These are phyloP conservation scores for Kwoniella botswanensis DNA, from an alignment of 768 basidiomycete genomes.

Conservation along the genomic window DNA sequence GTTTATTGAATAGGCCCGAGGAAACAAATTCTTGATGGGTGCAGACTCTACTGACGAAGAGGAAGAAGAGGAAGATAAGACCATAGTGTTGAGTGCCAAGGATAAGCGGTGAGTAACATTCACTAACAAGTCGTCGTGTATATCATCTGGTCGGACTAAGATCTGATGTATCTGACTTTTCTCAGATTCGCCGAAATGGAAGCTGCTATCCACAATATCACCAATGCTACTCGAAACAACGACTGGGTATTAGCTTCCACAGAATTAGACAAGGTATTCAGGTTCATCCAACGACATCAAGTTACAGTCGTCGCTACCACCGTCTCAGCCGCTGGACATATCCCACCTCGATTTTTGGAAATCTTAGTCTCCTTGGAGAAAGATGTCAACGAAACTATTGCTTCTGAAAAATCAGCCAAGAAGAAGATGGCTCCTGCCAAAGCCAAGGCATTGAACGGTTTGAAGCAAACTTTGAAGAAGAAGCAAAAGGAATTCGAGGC, in stretches of 20 bases:
- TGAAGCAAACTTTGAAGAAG: conserved; percentile 98
- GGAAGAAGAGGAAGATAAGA: conserved; percentile 68
- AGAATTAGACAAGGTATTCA: conserved; percentile 93
- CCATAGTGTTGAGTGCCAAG: conserved; percentile 83
- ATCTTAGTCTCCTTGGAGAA: conserved; percentile 68
- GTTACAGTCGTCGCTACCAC: conserved; percentile 78
- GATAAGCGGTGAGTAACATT: conserved; percentile 68
- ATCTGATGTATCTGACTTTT: neutral
- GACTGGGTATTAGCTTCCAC: conserved; percentile 93
- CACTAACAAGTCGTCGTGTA: neutral
- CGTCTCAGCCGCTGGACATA: conserved; percentile 79
- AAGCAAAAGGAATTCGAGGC: conserved; percentile 83
- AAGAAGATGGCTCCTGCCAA: conserved; percentile 95
- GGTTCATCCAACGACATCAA: conserved; percentile 80
- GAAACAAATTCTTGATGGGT: conserved; percentile 55
- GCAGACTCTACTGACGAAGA: conserved; percentile 59
- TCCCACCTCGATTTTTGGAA: conserved; percentile 63
- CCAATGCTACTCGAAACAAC: conserved; percentile 81
- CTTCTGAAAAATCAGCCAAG: conserved; percentile 88
- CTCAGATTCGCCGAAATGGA: conserved; percentile 84
- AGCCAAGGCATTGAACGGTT: conserved; percentile 90
- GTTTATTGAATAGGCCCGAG: conserved; percentile 12
- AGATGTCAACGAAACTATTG: conserved; percentile 71
- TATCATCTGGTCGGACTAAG: too few relatives aligned
- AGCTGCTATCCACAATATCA: conserved; percentile 83